Evolutionary conservation across 2,329 filamentous ascomycete genomes (phyloP), one percentile per base, ranked within the genome.

Genomic region (Nakataea oryzae): DNA sequence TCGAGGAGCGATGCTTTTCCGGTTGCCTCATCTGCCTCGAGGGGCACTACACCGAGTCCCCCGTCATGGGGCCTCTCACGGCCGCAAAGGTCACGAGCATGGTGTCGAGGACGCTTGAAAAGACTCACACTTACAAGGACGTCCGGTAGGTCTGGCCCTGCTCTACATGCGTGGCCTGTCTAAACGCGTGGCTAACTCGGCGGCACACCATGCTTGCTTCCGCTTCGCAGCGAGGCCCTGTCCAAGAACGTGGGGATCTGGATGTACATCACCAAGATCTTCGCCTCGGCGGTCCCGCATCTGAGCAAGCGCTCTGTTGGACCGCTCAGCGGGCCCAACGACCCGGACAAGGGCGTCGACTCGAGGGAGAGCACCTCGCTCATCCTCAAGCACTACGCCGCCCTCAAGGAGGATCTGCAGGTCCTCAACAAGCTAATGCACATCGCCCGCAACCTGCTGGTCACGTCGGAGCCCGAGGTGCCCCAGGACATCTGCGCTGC

Each of bases 351-450:
- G 66, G 79, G 81, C 34, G 79, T 83, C 61, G 84, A 61, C 80
- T 79, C 83, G 2, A 81, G 84, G 47, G 85, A 88, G 71, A 85
- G 83, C 70, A 86, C 84, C 1, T 78, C 80, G 21, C 74, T 87
- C 50, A 86, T 88, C 64, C 78, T 86, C 47, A 83, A 83, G 73
- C 86, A 88, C 70, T 84, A 86, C 68, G 77, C 76, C 7, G 76
- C 77, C 29, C 77, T 88, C 63, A 84, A 85, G 68, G 83, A 86
- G 63, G 85, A 87, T 63, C 72, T 88, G 62, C 81, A 83, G 61
- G 81, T 84, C 63, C 75, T 88, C 61, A 87, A 86, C 75, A 87
- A 86, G 73, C 75, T 88, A 63, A 84, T 88, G 81, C 83, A 87
- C 64, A 86, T 88, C 68, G 83, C 84, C 1, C 75, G 85, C 59